Conservation (phyloP, 768 basidiomycete genomes). For the Lactifluus volemus region DNA sequence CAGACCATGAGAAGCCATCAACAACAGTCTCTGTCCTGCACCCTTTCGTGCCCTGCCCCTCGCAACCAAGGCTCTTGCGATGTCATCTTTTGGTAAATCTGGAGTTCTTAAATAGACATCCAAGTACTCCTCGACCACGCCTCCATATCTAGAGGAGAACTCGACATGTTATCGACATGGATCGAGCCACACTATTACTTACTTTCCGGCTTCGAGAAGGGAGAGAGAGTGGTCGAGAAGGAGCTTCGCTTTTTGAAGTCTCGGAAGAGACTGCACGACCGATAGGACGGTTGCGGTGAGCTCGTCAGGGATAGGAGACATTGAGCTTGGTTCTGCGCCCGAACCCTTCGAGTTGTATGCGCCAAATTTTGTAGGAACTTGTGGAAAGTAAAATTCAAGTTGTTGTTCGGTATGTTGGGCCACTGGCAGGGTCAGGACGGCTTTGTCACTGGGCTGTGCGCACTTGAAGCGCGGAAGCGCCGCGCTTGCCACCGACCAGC, state of each 20-base stretch:
- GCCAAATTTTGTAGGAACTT: background rate
- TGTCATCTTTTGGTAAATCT: conserved; percentile 40
- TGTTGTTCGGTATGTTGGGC: background rate
- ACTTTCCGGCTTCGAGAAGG: conserved; percentile 31
- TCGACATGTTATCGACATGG: background rate
- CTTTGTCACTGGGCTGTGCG: no score
- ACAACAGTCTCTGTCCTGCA: conserved; percentile 45
- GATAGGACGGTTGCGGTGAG: conserved; percentile 29
- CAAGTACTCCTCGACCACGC: conserved; percentile 54
- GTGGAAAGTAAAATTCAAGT: background rate
- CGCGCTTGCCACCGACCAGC: background rate
- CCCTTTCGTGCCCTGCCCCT: conserved; percentile 50
- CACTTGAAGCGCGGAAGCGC: background rate
- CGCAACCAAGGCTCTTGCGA: conserved; percentile 47
- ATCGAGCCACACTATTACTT: conserved; percentile 7
- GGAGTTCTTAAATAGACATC: conserved; percentile 60
- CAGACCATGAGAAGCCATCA: conserved; percentile 52
- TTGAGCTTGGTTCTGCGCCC: background rate
- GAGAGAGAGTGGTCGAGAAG: conserved; percentile 29
- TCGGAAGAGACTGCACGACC: conserved; percentile 26
- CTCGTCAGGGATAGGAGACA: conserved; percentile 24
- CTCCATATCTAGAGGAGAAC: conserved; percentile 40
- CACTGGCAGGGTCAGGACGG: background rate
- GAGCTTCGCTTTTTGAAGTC: conserved; percentile 27
- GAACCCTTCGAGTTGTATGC: background rate